Percentiles rank a stretch among this genome's conserved stretches.
Conservation (phyloP, 176 grass and related monocot species). For the Raddia guianensis region DNA sequence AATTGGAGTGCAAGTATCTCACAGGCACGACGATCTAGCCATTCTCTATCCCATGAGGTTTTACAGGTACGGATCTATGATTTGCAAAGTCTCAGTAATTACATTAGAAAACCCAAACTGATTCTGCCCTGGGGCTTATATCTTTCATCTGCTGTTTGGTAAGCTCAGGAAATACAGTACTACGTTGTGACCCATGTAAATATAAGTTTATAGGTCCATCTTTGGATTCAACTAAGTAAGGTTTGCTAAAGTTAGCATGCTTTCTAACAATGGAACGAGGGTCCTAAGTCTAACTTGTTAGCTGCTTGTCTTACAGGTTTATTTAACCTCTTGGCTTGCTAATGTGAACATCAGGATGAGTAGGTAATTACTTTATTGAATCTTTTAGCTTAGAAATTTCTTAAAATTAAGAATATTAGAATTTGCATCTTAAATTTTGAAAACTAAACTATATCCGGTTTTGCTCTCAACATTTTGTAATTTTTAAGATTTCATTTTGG, state of each 20-base stretch:
- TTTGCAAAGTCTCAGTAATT: constrained; percentile 10
- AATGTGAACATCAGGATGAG: constrained; percentile 57
- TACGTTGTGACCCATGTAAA: not conserved
- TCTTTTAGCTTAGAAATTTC: constrained; percentile 2
- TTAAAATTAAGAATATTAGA: constrained; percentile 10
- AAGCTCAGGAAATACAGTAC: not conserved
- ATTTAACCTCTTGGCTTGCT: constrained; percentile 60
- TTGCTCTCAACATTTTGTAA: constrained; percentile 5
- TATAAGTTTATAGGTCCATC: constrained; percentile 10
- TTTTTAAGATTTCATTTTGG: not conserved
- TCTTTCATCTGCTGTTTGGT: constrained; percentile 16
- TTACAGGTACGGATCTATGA: constrained; percentile 60
- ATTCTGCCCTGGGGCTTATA: constrained; percentile 8
- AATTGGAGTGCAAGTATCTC: constrained; percentile 42
- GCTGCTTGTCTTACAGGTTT: constrained; percentile 55
- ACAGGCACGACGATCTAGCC: constrained; percentile 15
- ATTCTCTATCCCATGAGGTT: constrained; percentile 47
- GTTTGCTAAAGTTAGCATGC: not conserved
- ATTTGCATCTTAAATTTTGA: not conserved
- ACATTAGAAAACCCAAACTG: not conserved
- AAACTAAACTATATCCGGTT: not conserved
- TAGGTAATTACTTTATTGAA: constrained; percentile 40
- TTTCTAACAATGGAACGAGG: constrained; percentile 14
- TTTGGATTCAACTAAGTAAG: constrained; percentile 27
- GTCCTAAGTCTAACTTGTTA: constrained; percentile 9